Conservation (phyloP, 2,329 filamentous ascomycete species). For the Ilyonectria sp. region DNA sequence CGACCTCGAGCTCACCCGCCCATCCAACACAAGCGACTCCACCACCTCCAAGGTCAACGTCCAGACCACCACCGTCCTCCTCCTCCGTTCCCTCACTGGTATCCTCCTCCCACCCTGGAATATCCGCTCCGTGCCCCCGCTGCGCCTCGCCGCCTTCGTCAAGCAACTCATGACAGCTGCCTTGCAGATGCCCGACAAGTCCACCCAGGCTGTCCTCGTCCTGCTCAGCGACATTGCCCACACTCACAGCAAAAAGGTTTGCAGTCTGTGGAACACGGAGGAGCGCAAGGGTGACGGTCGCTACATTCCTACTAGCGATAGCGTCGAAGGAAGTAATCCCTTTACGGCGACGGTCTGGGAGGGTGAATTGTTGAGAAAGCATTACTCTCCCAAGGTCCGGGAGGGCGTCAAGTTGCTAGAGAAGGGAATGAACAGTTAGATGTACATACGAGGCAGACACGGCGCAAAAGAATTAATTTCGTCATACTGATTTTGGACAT, state of each 20-base stretch:
- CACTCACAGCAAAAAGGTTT: slow-evolving; percentile 86
- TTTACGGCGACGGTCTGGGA: slow-evolving; percentile 95
- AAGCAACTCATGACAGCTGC: slow-evolving; percentile 90
- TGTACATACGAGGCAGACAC: slow-evolving; percentile 3
- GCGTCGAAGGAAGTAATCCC: slow-evolving; percentile 89
- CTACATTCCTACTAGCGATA: slow-evolving; percentile 81
- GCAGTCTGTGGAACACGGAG: slow-evolving; percentile 93
- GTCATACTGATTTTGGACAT: neutral
- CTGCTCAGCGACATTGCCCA: slow-evolving; percentile 85
- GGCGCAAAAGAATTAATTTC: neutral
- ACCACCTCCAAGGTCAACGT: slow-evolving; percentile 84
- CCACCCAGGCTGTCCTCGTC: slow-evolving; percentile 82
- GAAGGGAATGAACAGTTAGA: slow-evolving; percentile 68
- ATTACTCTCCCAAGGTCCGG: slow-evolving; percentile 89
- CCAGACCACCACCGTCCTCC: slow-evolving; percentile 92
- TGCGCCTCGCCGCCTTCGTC: slow-evolving; percentile 90
- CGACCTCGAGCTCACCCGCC: slow-evolving; percentile 83
- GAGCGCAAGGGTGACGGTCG: slow-evolving; percentile 92
- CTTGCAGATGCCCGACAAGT: slow-evolving; percentile 93
- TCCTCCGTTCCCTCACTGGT: slow-evolving; percentile 87
- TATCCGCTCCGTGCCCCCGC: slow-evolving; percentile 81
- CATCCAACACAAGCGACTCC: slow-evolving; percentile 56
- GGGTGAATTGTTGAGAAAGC: slow-evolving; percentile 85
- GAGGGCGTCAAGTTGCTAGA: slow-evolving; percentile 81
- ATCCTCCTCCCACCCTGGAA: slow-evolving; percentile 84